Evolutionary conservation across 768 basidiomycete genomes (phyloP), one percentile per base, ranked within the genome.

Genomic region (Pisolithus orientalis): DNA sequence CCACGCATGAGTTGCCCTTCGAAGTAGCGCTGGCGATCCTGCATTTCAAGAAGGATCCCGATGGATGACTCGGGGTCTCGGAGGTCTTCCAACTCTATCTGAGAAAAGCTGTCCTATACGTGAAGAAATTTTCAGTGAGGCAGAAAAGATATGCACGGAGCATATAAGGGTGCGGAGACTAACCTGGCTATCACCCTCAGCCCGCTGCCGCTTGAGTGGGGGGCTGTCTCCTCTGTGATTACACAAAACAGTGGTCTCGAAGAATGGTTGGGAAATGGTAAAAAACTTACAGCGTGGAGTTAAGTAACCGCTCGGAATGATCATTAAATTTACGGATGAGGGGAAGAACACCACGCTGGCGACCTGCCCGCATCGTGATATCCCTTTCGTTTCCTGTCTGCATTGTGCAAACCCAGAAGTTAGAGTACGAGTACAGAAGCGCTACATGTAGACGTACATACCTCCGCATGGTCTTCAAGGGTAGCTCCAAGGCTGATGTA

Each of bases 251-350:
- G 43, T 28, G 50, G 27, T 50, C 25, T 24, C 29, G 51, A n/a
- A 51, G 54, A 16, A 52, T 1, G 27, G 10, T 39, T 17, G 27
- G 50, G 34, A 16, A 31, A 37, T 44, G 34, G 58, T 67, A 3
- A 16, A 13, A 7, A n/a, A 63, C 74, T 59, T 62, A 88, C 89
- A 91, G 61, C 5, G 88, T 85, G 40, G 90, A 84, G 53, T 87
- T 85, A 13, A 98, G 72, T 9, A 97, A 72, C 58, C 93, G 73
- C 59, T 95, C 92, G 0, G 93, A 96, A 67, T 99, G 96, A 62
- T 97, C 93, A 62, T 98, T 99, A 71, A 99, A 98, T 65, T 94
- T 90, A 46, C 95, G 80, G 57, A 99, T 98, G 44, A 98, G 77
- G 0, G 96, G 96, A 24, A 99, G 70, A 11, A 90, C 88, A 34